Evolutionary conservation across 352 stramenopile genomes (phyloP).

Genomic region (Thalassiosira gravida): DNA sequence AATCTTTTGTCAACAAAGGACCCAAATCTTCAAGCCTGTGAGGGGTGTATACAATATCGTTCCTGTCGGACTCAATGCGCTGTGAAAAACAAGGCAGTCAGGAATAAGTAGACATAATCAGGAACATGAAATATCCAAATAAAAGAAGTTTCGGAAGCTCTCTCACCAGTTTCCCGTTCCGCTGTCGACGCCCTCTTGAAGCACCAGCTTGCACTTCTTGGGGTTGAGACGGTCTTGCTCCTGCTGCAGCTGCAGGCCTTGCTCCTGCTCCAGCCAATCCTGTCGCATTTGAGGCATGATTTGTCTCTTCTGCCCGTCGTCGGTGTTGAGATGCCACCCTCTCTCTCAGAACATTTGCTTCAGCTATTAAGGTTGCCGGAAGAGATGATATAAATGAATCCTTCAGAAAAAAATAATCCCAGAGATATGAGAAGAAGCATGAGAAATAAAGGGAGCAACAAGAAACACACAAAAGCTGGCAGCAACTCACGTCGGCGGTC

Average conservation of each 20-base stretch:
- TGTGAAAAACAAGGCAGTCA: constrained; percentile 2
- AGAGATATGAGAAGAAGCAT: neutral
- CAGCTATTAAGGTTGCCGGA: constrained; percentile 91
- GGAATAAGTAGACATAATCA: neutral
- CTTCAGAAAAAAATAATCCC: neutral
- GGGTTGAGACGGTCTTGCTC: constrained; percentile 12
- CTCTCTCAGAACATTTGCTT: constrained; percentile 95
- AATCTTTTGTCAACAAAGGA: constrained; percentile 57
- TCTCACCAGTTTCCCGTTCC: constrained; percentile 64
- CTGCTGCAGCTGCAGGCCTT: constrained; percentile 46
- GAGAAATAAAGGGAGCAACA: constrained; percentile 11
- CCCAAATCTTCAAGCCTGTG: constrained; percentile 32
- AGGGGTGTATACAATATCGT: constrained; percentile 63
- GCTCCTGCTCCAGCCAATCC: constrained; percentile 8
- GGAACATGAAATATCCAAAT: neutral
- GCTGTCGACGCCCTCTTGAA: constrained; percentile 43
- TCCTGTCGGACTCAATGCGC: constrained; percentile 70
- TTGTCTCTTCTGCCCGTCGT: constrained; percentile 55
- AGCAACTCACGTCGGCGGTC: constrained; percentile 88
- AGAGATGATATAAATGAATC: constrained; percentile 91
- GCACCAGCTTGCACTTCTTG: constrained; percentile 62
- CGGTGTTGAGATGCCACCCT: constrained; percentile 81
- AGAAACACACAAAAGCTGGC: neutral
- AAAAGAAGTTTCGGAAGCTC: neutral
- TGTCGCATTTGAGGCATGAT: constrained; percentile 24